phyloP scores from a whole-genome alignment of 163 green algal genomes.

The Scenedesmus sp. region DNA sequence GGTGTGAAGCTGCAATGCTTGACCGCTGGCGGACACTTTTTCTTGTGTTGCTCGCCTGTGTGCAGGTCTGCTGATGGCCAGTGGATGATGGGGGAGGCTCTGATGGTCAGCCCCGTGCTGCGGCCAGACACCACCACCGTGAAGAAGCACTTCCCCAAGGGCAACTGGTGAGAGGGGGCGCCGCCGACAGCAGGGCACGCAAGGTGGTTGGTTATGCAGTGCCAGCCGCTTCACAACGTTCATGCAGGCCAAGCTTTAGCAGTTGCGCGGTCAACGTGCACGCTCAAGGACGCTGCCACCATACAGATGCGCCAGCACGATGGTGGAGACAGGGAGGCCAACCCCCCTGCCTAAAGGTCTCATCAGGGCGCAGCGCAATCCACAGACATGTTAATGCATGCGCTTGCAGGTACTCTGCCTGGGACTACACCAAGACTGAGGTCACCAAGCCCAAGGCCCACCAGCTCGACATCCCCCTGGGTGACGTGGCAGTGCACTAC shows the following conservation, averaged over 20 bases:
- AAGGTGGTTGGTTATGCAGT: too few relatives aligned
- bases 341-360: neutral
- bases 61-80: constrained; percentile 53
- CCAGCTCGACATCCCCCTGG: constrained; percentile 59
- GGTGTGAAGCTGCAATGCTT: too few relatives aligned
- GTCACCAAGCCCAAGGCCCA: neutral
- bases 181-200: too few relatives aligned
- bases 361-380: too few relatives aligned
- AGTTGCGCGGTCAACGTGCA: too few relatives aligned
- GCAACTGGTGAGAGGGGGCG: constrained; percentile 70
- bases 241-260: too few relatives aligned
- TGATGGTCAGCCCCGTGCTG: constrained; percentile 79
- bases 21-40: too few relatives aligned
- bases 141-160: constrained; percentile 70
- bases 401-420: constrained; percentile 63
- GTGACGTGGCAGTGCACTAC: constrained; percentile 64
- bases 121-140: constrained; percentile 54
- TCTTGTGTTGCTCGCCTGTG: neutral
- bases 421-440: neutral
- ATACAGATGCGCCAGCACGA: too few relatives aligned
- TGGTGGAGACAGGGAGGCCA: too few relatives aligned
- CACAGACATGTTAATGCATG: neutral
- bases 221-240: too few relatives aligned
- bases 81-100: constrained; percentile 71
- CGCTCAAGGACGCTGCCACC: too few relatives aligned